A percentile compares a stretch with the other conserved stretches of the same genome.
Conservation (phyloP, 371 early-diverging fungal genomes). For the Parasitella parasitica region DNA sequence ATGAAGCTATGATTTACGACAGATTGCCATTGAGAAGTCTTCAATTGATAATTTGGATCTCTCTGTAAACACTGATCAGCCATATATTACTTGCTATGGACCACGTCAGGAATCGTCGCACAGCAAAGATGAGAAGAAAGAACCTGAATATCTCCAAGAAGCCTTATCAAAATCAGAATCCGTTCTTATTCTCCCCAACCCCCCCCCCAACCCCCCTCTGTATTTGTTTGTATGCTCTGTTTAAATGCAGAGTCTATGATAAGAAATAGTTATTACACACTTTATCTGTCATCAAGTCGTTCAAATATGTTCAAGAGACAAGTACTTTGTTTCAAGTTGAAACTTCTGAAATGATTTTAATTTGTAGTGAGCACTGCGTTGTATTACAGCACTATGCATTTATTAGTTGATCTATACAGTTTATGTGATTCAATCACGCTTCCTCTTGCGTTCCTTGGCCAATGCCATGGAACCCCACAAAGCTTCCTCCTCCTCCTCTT, state of each 20-base stretch:
- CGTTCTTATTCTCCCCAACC: no score
- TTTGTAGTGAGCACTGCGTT: neutral
- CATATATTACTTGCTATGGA: neutral
- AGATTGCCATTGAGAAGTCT: neutral
- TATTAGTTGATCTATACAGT: neutral
- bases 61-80: neutral
- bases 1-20: neutral
- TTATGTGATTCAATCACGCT: constrained; percentile 5
- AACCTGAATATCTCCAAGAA: no score
- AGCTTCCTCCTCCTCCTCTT: constrained; percentile 50
- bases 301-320: no score
- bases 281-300: no score
- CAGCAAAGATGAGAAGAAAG: neutral
- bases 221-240: no score
- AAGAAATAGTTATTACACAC: no score
- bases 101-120: neutral
- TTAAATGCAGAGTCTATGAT: no score
- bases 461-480: constrained; percentile 51
- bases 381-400: neutral
- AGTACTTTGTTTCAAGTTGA: no score
- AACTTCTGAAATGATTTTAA: no score
- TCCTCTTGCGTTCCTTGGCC: constrained; percentile 23
- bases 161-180: no score
- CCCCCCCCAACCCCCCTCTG: no score
- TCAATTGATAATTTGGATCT: constrained; percentile 1